Conservation (phyloP, 257 asterid genomes). For the Solanum medicagineum region DNA sequence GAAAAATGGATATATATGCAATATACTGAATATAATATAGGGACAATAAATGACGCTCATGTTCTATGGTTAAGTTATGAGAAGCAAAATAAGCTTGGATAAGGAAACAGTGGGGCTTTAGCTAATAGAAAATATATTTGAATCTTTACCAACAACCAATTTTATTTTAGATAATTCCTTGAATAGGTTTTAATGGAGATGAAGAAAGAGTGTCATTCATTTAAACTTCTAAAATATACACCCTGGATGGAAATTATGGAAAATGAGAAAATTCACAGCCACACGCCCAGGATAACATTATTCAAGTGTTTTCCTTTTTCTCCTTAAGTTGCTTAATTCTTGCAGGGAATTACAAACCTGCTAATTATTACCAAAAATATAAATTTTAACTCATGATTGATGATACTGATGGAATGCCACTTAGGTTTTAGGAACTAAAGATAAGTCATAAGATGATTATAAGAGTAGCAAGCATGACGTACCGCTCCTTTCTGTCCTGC, state of each 20-base stretch:
- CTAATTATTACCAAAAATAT: not conserved
- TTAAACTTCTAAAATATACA: not conserved
- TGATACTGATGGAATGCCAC: not conserved
- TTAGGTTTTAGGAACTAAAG: not conserved
- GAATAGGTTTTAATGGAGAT: not conserved
- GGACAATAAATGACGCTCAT: not conserved
- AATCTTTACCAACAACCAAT: not conserved
- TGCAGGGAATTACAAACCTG: not conserved
- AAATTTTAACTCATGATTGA: not conserved
- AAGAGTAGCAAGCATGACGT: slow-evolving; percentile 6
- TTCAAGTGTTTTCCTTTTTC: not conserved
- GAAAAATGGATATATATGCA: not conserved
- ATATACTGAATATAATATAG: not conserved
- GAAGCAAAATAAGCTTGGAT: not conserved
- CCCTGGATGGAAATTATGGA: not conserved
- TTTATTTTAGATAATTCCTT: not conserved
- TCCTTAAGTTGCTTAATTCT: not conserved
- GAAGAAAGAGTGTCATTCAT: not conserved
- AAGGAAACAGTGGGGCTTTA: not conserved
- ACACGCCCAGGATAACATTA: not conserved
- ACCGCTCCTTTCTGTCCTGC: slow-evolving; percentile 95
- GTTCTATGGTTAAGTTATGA: not conserved
- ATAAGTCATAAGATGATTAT: not conserved
- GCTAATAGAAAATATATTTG: not conserved
- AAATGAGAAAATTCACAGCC: not conserved